A percentile compares a stretch with the other conserved stretches of the same genome.
Evolutionary conservation across 2,329 filamentous ascomycete genomes (phyloP).

Genomic region (Epichloe hybrida): DNA sequence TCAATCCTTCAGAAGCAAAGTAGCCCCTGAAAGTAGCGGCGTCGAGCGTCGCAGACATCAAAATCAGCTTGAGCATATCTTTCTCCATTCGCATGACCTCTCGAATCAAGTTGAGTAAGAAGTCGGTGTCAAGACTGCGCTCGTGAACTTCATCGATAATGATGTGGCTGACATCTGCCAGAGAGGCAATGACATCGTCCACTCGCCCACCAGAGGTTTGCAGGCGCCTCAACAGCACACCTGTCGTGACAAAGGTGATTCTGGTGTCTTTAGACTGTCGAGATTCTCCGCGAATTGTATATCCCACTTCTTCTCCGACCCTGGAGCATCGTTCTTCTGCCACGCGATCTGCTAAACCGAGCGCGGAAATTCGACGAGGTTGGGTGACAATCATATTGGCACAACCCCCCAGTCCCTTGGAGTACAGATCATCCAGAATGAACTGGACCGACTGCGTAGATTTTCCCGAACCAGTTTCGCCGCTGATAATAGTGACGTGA

Average conservation of each 20-base stretch:
- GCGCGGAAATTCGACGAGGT: constrained; percentile 82
- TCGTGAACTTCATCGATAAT: constrained; percentile 97
- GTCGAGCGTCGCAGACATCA: constrained; percentile 95
- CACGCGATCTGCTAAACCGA: constrained; percentile 87
- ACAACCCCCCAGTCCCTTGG: constrained; percentile 60
- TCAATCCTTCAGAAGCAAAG: constrained; percentile 54
- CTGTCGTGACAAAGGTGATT: constrained; percentile 92
- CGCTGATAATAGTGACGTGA: constrained; percentile 91
- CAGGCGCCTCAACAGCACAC: constrained; percentile 79
- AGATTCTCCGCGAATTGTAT: constrained; percentile 81
- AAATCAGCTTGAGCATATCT: constrained; percentile 73
- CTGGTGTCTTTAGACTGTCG: constrained; percentile 61
- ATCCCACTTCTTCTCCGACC: constrained; percentile 82
- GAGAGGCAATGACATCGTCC: constrained; percentile 65
- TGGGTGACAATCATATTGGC: constrained; percentile 94
- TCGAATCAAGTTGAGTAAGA: constrained; percentile 73
- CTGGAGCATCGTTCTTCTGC: constrained; percentile 75
- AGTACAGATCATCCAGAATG: constrained; percentile 80
- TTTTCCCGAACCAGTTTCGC: constrained; percentile 93
- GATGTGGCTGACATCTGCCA: constrained; percentile 86
- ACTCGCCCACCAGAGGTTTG: constrained; percentile 75
- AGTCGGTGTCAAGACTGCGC: constrained; percentile 86
- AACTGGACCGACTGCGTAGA: constrained; percentile 96
- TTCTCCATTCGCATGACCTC: constrained; percentile 63
- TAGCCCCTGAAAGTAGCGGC: constrained; percentile 74